Base-by-base conservation (phyloP, 2,329 filamentous ascomycete species). In the Myotisia sp. region DNA sequence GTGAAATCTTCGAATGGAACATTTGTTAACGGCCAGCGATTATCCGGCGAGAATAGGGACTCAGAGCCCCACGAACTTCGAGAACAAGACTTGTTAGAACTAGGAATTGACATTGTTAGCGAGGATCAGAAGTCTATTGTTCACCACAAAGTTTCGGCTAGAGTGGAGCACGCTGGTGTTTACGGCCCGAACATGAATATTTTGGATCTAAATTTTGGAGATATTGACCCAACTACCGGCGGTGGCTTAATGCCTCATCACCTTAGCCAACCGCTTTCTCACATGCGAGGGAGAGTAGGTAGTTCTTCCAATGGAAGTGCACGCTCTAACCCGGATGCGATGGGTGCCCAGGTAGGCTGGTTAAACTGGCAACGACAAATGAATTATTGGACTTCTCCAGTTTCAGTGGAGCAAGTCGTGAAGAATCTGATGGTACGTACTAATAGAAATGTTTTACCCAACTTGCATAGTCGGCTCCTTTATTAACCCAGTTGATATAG, bases 1-100 rank as follows among this genome's bases (percentile, higher is more conserved):
- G 81, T 98, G 47, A 98, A 95, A 59, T 95, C 90, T 0, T 98
- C 90, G 26, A 98, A 98, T 53, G 90, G 90, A 38, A 98, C 90
- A 1, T 98, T 98, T 57, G 87, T 98, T 46, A 98, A 98, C 50
- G 85, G 85, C 13, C 74, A 79, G 36, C 76, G 90, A 19, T 59
- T 98, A 39, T 95, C 90, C 2, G 82, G 76, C 35, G 90, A 98
- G 55, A 98, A 94, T 50, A 76, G 86, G 47, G 90, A 98, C 58
- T 95, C 87, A 0, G 90, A 95, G 41, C 86, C 90, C 0, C 84
- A 94, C 53, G 87, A 95, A 53, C 64, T 98, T 21, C 79, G 86
- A 49, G 85, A 87, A 39, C 78, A 84, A 44, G 90, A 98, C 52
- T 83, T 90, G 42, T 65, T 98, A 34, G 90, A 98, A 53, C 69